phyloP scores from a whole-genome alignment of 192 early-diverging fungal genomes.

The Umbelopsis sp. region DNA sequence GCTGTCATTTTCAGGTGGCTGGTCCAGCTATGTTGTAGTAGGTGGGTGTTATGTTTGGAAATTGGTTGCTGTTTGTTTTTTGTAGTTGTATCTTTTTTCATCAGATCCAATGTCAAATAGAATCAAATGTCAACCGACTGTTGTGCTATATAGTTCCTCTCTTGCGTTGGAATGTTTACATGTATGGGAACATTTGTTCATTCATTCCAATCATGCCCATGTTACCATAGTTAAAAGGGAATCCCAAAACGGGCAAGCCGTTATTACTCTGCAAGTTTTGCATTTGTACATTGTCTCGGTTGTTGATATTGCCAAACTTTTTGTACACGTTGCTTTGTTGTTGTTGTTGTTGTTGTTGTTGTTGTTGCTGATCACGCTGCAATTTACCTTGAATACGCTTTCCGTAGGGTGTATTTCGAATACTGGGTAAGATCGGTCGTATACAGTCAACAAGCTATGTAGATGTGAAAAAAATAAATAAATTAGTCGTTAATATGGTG shows the following conservation, averaged over 20 bases:
- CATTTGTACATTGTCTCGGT: slow-evolving; percentile 16
- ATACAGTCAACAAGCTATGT: slow-evolving; percentile 77
- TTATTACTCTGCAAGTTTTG: slow-evolving; percentile 11
- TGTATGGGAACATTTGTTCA: slow-evolving; percentile 44
- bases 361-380: slow-evolving; percentile 54
- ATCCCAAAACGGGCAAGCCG: slow-evolving; percentile 11
- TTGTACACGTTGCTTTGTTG: slow-evolving; percentile 29
- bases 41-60: too few species aligned
- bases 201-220: slow-evolving; percentile 53
- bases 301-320: slow-evolving; percentile 36
- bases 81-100: background rate
- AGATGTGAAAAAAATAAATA: background rate
- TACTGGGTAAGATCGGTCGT: slow-evolving; percentile 73
- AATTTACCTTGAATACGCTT: slow-evolving; percentile 87
- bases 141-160: background rate
- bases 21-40: too few species aligned
- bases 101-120: background rate
- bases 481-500: background rate
- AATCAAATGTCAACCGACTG: background rate
- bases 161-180: slow-evolving; percentile 33
- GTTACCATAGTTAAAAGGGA: slow-evolving; percentile 28
- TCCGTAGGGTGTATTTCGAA: slow-evolving; percentile 87
- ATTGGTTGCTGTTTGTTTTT: background rate
- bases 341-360: slow-evolving; percentile 40
- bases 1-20: too few species aligned